Evolutionary conservation across 2,329 filamentous ascomycete genomes (phyloP), one percentile per base, ranked within the genome.

Genomic region (Xylariaceae sp.): DNA sequence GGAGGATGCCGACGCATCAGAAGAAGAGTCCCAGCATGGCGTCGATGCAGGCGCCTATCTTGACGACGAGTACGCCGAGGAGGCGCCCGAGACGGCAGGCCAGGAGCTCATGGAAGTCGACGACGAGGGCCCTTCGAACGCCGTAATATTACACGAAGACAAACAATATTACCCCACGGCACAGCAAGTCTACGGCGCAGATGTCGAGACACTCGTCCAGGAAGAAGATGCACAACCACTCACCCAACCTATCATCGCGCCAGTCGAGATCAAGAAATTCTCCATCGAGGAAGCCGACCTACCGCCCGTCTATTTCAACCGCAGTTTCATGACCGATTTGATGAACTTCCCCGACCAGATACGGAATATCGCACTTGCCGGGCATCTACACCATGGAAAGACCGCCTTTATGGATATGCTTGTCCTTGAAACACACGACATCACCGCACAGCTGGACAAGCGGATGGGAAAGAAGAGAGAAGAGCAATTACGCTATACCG

Each of bases 81-180:
- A 84, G 55, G 83, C 82, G 16, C 82, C 80, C 56, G 82, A 82
- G 45, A 76, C 73, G 39, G 79, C 85, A 36, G 86, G 87, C 43
- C 87, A 95, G 70, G 88, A 96, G 73, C 76, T 94, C 64, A 97
- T 99, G 92, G 89, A 97, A 66, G 76, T 97, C 41, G 92, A 97
- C 68, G 84, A 90, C 70, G 87, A 92, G 46, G 91, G 88, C 13
- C 89, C 92, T 3, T 96, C 92, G 5, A 99, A 97, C 71, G 92
- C 94, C 48, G 91, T 99, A n/a, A 82, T 99, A 54, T 81, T 99
- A 43, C 94, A 99, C 74, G 94, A 99, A 78, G 94, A 99, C 75
- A 99, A 99, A 72, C 94, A 97, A 70, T 99, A 99, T 73, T 99
- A 99, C 69, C 94, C 94, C 29, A 96, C 92, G n/a, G 94, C 94